These are phyloP conservation scores for Suhomyces prunicola DNA, from an alignment of 805 yeast species.

Conservation along the genomic window DNA sequence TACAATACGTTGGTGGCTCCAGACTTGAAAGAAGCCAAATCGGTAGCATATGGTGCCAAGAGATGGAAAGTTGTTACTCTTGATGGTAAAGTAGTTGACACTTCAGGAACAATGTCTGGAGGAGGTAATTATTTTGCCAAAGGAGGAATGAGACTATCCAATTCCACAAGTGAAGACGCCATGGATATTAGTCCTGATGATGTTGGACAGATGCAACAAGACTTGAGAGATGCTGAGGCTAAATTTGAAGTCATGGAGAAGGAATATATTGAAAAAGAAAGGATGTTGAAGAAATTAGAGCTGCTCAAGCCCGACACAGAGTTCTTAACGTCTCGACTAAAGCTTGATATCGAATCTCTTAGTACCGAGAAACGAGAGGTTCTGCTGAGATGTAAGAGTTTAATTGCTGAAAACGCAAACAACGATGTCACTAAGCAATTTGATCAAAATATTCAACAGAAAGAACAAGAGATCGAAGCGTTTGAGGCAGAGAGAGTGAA, in stretches of 20 bases:
- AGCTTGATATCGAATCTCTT: slow-evolving; percentile 63
- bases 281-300: slow-evolving; percentile 53
- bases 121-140: slow-evolving; percentile 74
- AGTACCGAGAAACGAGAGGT: slow-evolving; percentile 51
- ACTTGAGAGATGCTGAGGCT: slow-evolving; percentile 51
- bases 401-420: slow-evolving; percentile 36
- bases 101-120: slow-evolving; percentile 94
- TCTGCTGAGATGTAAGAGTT: slow-evolving; percentile 40
- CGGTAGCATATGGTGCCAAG: slow-evolving; percentile 78
- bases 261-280: slow-evolving; percentile 57
- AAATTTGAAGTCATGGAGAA: slow-evolving; percentile 48
- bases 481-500: slow-evolving; percentile 17
- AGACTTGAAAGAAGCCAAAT: slow-evolving; percentile 74
- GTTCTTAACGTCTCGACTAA: slow-evolving; percentile 52
- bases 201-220: slow-evolving; percentile 50
- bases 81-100: slow-evolving; percentile 88
- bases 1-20: slow-evolving; percentile 85
- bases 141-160: slow-evolving; percentile 72
- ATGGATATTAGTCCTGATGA: slow-evolving; percentile 53
- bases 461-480: slow-evolving; percentile 18
- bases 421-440: slow-evolving; percentile 25
- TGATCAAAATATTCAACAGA: slow-evolving; percentile 38
- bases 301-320: slow-evolving; percentile 73
- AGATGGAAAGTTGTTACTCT: slow-evolving; percentile 89
- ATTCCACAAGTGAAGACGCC: slow-evolving; percentile 26